These are phyloP conservation scores for Penicillium paradoxum DNA, from an alignment of 495 filamentous ascomycete genomes.

Conservation along the genomic window DNA sequence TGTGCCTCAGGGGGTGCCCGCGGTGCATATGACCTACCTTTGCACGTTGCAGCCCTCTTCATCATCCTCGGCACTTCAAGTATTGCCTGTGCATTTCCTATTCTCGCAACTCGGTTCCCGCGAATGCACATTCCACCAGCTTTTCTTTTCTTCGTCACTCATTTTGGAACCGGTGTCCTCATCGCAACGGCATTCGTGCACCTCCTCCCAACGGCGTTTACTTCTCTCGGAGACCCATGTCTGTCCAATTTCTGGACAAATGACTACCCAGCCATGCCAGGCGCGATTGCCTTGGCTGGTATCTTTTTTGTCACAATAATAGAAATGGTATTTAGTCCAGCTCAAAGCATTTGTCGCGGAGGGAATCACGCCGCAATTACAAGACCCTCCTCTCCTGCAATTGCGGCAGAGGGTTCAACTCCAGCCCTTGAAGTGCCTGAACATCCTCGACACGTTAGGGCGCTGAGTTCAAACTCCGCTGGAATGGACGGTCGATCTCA, in stretches of 20 bases:
- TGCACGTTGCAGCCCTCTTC: constrained; percentile 65
- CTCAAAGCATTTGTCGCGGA: constrained; percentile 24
- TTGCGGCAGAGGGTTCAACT: neutral
- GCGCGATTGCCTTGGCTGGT: constrained; percentile 61
- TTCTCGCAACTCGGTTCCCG: constrained; percentile 36
- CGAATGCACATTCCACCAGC: constrained; percentile 28
- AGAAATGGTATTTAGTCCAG: constrained; percentile 61
- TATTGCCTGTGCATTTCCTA: constrained; percentile 40
- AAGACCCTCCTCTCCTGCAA: neutral
- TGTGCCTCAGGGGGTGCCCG: constrained; percentile 26
- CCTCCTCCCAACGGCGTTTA: constrained; percentile 69
- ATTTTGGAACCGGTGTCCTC: constrained; percentile 79
- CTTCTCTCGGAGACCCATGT: constrained; percentile 65
- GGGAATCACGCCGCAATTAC: neutral
- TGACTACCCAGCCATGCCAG: constrained; percentile 64
- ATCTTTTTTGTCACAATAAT: constrained; percentile 63
- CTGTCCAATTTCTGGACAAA: constrained; percentile 62
- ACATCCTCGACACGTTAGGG: neutral
- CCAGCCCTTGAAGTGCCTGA: neutral
- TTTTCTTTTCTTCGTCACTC: constrained; percentile 62
- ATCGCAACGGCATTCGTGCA: constrained; percentile 83
- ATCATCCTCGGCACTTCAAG: constrained; percentile 62
- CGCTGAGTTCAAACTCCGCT: neutral
- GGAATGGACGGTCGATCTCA: constrained; percentile 16
- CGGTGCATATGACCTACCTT: constrained; percentile 48